phyloP scores from a whole-genome alignment of 768 basidiomycete species.

The Russula lepida region DNA sequence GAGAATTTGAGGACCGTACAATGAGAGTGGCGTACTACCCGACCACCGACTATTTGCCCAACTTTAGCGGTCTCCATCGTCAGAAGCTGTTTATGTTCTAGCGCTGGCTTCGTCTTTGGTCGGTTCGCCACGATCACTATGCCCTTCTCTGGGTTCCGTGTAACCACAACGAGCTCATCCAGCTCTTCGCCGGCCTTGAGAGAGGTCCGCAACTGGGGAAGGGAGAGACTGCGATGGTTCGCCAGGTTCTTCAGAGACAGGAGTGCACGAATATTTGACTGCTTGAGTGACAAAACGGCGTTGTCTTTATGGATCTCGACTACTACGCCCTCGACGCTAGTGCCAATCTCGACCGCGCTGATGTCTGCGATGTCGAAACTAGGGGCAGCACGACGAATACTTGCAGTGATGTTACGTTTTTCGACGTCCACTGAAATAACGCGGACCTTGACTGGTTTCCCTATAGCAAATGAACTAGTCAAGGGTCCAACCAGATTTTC shows the following conservation, averaged over 20 bases:
- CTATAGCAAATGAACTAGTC: slow-evolving; percentile 58
- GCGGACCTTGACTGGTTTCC: slow-evolving; percentile 79
- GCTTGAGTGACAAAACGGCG: slow-evolving; percentile 61
- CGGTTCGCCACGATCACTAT: slow-evolving; percentile 78
- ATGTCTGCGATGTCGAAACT: slow-evolving; percentile 51
- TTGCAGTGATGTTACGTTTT: slow-evolving; percentile 64
- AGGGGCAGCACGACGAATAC: slow-evolving; percentile 71
- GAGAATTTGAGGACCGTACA: slow-evolving; percentile 76
- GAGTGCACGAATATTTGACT: slow-evolving; percentile 64
- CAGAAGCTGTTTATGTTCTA: slow-evolving; percentile 42
- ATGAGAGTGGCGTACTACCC: slow-evolving; percentile 65
- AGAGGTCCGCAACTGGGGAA: slow-evolving; percentile 52
- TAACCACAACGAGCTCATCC: slow-evolving; percentile 78
- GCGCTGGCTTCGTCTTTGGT: slow-evolving; percentile 46
- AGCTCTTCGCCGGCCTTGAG: slow-evolving; percentile 65
- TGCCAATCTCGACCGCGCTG: slow-evolving; percentile 68
- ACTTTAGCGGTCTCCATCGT: slow-evolving; percentile 57
- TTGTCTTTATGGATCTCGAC: slow-evolving; percentile 82
- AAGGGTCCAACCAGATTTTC: slow-evolving; percentile 54
- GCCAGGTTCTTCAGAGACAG: slow-evolving; percentile 86
- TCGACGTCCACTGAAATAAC: slow-evolving; percentile 57
- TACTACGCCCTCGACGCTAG: slow-evolving; percentile 61
- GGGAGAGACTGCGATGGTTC: slow-evolving; percentile 58
- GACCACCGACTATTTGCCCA: slow-evolving; percentile 73
- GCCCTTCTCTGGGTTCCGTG: slow-evolving; percentile 76